Evolutionary conservation across 257 asterid genomes (phyloP).

Genomic region (Phtheirospermum japonicum): DNA sequence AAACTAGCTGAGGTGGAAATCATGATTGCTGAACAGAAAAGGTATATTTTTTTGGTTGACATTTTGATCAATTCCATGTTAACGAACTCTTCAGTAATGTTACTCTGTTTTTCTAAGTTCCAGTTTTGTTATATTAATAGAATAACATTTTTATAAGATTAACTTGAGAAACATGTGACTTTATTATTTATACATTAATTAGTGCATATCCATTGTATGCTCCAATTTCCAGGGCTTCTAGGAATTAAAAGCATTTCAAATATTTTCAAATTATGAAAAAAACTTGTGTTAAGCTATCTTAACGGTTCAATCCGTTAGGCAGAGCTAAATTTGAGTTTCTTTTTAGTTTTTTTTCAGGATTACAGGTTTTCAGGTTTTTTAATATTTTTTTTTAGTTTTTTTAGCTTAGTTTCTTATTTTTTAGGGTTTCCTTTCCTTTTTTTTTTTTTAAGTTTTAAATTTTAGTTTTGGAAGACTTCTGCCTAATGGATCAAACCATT

Average conservation of each 20-base stretch:
- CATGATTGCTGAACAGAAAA: constrained; percentile 81
- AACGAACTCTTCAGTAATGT: neutral
- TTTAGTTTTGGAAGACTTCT: too few species aligned
- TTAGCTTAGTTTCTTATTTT: too few species aligned
- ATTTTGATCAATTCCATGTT: constrained; percentile 5
- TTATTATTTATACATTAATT: neutral
- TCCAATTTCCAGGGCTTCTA: constrained; percentile 1
- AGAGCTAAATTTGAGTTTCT: too few species aligned
- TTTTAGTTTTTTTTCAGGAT: too few species aligned
- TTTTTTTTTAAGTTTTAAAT: too few species aligned
- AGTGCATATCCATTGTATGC: neutral
- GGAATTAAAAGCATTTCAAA: neutral
- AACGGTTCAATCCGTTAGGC: too few species aligned
- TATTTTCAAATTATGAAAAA: neutral
- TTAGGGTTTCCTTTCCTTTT: too few species aligned
- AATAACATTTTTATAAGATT: neutral
- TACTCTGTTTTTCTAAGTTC: neutral
- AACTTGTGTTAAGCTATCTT: too few species aligned
- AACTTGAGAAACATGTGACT: neutral
- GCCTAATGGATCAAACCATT: too few species aligned
- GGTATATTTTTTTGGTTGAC: constrained; percentile 36
- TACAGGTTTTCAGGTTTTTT: too few species aligned
- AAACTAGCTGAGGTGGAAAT: constrained; percentile 81
- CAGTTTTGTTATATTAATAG: neutral
- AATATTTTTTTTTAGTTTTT: too few species aligned